Evolutionary conservation across 169 alveolate species (phyloP).

Genomic region (Cryptosporidium viatorum): DNA sequence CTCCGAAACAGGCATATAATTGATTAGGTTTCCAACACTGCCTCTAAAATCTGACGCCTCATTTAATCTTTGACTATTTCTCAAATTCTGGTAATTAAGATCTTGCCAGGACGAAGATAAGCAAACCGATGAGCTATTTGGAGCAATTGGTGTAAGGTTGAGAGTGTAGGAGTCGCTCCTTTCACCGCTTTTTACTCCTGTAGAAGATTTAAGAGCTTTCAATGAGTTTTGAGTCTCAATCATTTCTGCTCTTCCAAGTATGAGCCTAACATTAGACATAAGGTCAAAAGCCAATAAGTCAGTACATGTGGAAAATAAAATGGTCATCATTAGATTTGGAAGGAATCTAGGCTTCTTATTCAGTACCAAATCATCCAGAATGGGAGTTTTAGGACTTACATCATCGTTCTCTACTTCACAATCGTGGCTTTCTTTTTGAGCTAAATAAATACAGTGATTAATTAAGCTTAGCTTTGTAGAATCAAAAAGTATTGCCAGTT

Average conservation of each 20-base stretch:
- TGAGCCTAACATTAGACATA: slow-evolving; percentile 23
- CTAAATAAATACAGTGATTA: background rate
- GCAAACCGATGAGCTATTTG: slow-evolving; percentile 63
- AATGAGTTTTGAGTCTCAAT: slow-evolving; percentile 29
- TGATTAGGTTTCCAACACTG: slow-evolving; percentile 35
- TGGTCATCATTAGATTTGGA: slow-evolving; percentile 58
- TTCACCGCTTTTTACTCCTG: background rate
- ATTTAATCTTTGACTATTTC: background rate
- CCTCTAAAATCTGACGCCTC: slow-evolving; percentile 6
- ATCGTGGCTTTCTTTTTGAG: background rate
- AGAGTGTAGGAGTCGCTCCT: background rate
- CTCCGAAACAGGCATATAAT: slow-evolving; percentile 13
- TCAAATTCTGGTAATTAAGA: background rate
- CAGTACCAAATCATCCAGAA: background rate
- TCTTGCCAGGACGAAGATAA: slow-evolving; percentile 56
- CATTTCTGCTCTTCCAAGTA: slow-evolving; percentile 63
- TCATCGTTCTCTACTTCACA: background rate
- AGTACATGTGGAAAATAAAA: slow-evolving; percentile 32
- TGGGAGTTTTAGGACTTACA: background rate
- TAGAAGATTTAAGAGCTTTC: background rate
- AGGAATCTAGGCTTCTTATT: background rate
- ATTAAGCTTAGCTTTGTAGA: slow-evolving; percentile 2
- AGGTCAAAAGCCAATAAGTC: slow-evolving; percentile 53
- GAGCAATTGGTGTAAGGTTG: slow-evolving; percentile 23
- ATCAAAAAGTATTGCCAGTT: slow-evolving; percentile 30